phyloP scores from a whole-genome alignment of 2,329 filamentous ascomycete genomes.

The Sporothrix dimorphospora region DNA sequence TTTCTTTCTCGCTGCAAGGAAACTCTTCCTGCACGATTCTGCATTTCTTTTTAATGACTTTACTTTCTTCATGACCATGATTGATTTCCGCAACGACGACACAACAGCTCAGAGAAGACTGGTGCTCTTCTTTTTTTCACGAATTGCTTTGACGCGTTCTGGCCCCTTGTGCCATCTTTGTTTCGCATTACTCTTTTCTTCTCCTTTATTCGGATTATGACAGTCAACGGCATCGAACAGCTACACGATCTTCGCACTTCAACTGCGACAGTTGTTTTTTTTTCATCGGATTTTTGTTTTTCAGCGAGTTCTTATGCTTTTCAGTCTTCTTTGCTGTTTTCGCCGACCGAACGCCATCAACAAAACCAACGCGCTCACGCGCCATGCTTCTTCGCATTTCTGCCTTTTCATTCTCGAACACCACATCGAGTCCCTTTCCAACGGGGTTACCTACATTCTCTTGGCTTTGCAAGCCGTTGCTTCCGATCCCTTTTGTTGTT shows the following conservation, averaged over 20 bases:
- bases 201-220: conserved; percentile 23
- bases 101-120: conserved; percentile 20
- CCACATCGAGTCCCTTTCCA: background rate
- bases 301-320: background rate
- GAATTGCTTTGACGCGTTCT: background rate
- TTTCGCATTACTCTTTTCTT: background rate
- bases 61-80: conserved; percentile 33
- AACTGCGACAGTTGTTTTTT: conserved; percentile 21
- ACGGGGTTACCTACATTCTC: conserved; percentile 17
- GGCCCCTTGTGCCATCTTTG: background rate
- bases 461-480: conserved; percentile 17
- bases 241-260: conserved; percentile 24
- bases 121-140: background rate
- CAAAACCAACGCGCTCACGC: conserved; percentile 24
- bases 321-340: background rate
- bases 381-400: conserved; percentile 5
- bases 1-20: background rate
- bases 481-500: conserved; percentile 22
- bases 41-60: conserved; percentile 35
- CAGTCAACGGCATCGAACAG: conserved; percentile 29
- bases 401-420: conserved; percentile 1
- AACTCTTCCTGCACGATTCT: background rate
- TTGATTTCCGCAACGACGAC: conserved; percentile 1
- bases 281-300: background rate
- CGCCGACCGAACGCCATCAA: conserved; percentile 12